A percentile compares a stretch with the other conserved stretches of the same genome.
Evolutionary conservation across 2,329 filamentous ascomycete species (phyloP).

Genomic region (Kalmusia sp.): DNA sequence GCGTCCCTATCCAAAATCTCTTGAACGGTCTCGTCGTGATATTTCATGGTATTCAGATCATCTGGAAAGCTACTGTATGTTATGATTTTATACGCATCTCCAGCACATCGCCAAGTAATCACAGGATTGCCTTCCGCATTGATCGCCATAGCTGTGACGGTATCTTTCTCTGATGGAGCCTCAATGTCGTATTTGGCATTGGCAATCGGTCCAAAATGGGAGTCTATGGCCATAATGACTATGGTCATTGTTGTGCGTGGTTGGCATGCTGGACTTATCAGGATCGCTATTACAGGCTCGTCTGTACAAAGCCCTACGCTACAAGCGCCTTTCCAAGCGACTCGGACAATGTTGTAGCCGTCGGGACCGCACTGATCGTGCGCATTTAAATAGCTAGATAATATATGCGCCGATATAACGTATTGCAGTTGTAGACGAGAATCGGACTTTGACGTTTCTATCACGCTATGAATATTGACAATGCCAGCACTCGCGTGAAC

Average conservation of each 20-base stretch:
- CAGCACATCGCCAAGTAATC: slow-evolving; percentile 6
- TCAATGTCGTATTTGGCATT: slow-evolving; percentile 9
- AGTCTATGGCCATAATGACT: slow-evolving; percentile 15
- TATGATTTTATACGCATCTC: neutral
- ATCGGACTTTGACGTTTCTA: neutral
- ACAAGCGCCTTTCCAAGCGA: neutral
- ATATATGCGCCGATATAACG: slow-evolving; percentile 13
- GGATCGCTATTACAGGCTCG: slow-evolving; percentile 9
- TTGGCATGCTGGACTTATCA: neutral
- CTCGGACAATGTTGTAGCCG: slow-evolving; percentile 15
- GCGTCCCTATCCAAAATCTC: neutral
- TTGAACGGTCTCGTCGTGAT: neutral
- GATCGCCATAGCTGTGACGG: slow-evolving; percentile 15
- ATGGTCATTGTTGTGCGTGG: slow-evolving; percentile 5
- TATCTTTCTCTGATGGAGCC: neutral
- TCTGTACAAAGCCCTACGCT: neutral
- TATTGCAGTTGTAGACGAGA: slow-evolving; percentile 5
- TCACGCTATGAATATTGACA: slow-evolving; percentile 16
- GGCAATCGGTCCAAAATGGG: slow-evolving; percentile 12
- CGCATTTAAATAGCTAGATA: slow-evolving; percentile 3
- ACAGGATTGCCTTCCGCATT: slow-evolving; percentile 2
- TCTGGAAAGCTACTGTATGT: slow-evolving; percentile 2
- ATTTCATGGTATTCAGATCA: neutral
- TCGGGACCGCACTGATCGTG: neutral
- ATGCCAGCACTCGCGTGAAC: slow-evolving; percentile 9